Base-by-base conservation (phyloP, 2,329 filamentous ascomycete genomes). In the Didymella pomorum region DNA sequence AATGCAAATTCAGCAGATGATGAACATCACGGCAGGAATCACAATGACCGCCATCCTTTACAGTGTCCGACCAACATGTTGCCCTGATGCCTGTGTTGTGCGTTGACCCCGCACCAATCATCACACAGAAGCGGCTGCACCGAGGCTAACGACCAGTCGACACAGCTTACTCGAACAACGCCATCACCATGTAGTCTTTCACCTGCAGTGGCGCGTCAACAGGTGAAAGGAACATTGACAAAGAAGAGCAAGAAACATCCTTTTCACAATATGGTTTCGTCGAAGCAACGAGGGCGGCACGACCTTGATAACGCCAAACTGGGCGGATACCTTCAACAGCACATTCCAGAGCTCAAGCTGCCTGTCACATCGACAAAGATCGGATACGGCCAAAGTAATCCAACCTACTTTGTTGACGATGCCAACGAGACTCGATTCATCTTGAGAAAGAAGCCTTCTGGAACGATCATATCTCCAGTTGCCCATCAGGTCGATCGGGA, bases 401-500 rank as follows among this genome's bases (percentile, higher is more conserved):
- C 95, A 41, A 98, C 94, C 0, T 98, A 98, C 80, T 91, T 93
- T 70, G 83, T 98, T 70, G 95, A 88, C 18, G 87, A 88, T 59
- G 63, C 71, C 2, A 82, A 87, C 71, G 85, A 87, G 48, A 76
- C 80, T 63, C 86, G 88, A 71, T 97, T 88, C 77, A 95, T 98
- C 28, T 84, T 98, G 79, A 91, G 94, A 74, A 98, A 98, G 85
- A 97, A 97, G 80, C 95, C 94, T 0, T 92, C 93, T 4, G 94
- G 94, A 61, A 89, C 89, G 78, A 89, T 98, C 41, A 85, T 98
- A 50, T 96, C 92, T 70, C 92, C 92, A 78, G 93, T 94, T 2
- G 95, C 95, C 11, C 95, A 98, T 81, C 90, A 93, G 77, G 93
- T 98, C 70, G 94, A 98, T 81, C 90, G 95, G 70, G 94, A 98